Conservation (phyloP, 1,284 basidiomycete genomes). For the Rhodofomes roseus region DNA sequence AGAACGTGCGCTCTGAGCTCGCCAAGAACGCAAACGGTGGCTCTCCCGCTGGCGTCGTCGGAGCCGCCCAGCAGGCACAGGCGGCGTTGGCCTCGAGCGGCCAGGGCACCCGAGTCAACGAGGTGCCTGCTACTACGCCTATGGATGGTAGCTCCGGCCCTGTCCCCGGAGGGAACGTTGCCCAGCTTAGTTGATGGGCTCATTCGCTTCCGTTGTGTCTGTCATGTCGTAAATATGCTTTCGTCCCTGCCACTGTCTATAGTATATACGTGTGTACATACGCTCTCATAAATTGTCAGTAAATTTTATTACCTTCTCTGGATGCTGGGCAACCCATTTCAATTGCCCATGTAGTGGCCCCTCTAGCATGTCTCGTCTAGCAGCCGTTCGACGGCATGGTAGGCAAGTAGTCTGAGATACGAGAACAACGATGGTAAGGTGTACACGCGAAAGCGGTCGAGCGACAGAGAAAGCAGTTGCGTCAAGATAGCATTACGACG, state of each 20-base stretch:
- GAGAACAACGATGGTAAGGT: too few species aligned
- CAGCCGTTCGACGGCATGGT: too few species aligned
- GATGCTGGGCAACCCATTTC: not conserved
- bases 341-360: not conserved
- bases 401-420: not conserved
- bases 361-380: not conserved
- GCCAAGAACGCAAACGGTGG: slow-evolving; percentile 37
- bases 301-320: not conserved
- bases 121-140: slow-evolving; percentile 38
- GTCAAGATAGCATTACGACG: not conserved
- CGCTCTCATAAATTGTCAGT: not conserved
- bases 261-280: slow-evolving; percentile 1
- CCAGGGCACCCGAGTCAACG: slow-evolving; percentile 51
- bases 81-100: slow-evolving; percentile 45
- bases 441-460: too few species aligned
- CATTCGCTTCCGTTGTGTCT: not conserved
- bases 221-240: not conserved
- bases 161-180: slow-evolving; percentile 26
- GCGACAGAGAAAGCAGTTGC: not conserved
- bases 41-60: slow-evolving; percentile 19
- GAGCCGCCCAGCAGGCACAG: slow-evolving; percentile 31
- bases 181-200: slow-evolving; percentile 22
- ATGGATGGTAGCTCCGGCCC: slow-evolving; percentile 33
- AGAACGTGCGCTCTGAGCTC: slow-evolving; percentile 59
- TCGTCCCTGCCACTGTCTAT: not conserved